Evolutionary conservation across 805 yeast species (phyloP), one percentile per base, ranked within the genome.

Genomic region (Cyberlindnera misumaiensis): DNA sequence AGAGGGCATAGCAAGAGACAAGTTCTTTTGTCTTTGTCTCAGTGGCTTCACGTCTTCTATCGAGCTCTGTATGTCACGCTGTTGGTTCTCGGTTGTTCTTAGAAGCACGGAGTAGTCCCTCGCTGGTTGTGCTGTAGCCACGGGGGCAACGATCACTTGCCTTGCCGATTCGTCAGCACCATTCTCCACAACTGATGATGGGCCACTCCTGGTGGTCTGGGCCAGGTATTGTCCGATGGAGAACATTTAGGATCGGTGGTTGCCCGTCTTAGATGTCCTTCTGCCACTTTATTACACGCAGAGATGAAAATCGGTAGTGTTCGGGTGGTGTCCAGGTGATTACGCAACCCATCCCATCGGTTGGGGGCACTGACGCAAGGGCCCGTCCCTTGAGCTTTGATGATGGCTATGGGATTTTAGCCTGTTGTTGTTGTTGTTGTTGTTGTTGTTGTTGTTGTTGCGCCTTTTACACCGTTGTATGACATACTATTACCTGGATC

Each of bases 11-110:
- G 74, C 67, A 5, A 74, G 50, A 3, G 59, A 47, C 5, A 74
- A 36, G 12, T 62, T 56, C 14, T 64, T 63, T 24, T 59, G 51
- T 42, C 59, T 64, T 52, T 56, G 77, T 46, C 83, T 68, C 35
- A 80, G 59, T 0, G 89, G 88, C 18, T 80, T 69, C 24, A 83
- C 70, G 38, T 75, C 83, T 27, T 70, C 67, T 38, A 74, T 73
- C 0, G 73, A 60, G 0, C 77, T 53, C 43, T 74, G 80, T 5
- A 52, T 48, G 4, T 8, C 17, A 24, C 55, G 39, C 11, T 49
- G 43, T 16, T 33, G 38, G 8, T 45, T 49, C 32, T 42, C 45
- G 9, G 46, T 45, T 8, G 41, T 49, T 32, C 55, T 38, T 15
- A 52, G 35, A 4, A 53, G 46, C 13, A 40, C 36, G 3, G 55